A percentile compares a stretch with the other conserved stretches of the same genome.
Evolutionary conservation across 2,329 filamentous ascomycete genomes (phyloP).

Genomic region (Arthrobotrys pseudoclavata): DNA sequence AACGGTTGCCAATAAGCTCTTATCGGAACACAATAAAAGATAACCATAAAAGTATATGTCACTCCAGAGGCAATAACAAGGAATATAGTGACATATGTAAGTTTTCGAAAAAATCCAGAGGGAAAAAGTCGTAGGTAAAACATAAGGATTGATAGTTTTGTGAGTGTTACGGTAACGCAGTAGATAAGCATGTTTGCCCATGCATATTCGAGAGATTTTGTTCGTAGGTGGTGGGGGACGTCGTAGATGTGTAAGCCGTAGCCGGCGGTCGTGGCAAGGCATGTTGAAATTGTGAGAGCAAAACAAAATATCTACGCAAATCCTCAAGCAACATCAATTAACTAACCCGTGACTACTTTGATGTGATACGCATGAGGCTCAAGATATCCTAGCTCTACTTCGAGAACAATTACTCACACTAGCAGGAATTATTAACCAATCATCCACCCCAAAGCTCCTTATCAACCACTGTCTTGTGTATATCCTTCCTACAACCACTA

Average conservation of each 20-base stretch:
- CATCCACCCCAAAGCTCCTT: conserved; percentile 51
- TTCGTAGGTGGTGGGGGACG: conserved; percentile 49
- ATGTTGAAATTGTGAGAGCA: conserved; percentile 57
- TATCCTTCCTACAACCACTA: conserved; percentile 68
- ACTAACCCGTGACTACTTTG: neutral
- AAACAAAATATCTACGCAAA: conserved; percentile 48
- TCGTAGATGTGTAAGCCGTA: conserved; percentile 60
- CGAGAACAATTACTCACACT: conserved; percentile 32
- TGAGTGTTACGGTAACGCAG: conserved; percentile 42
- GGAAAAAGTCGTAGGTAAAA: conserved; percentile 53
- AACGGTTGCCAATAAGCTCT: conserved; percentile 56
- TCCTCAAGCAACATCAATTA: neutral
- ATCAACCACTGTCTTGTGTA: conserved; percentile 63
- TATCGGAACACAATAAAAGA: conserved; percentile 56
- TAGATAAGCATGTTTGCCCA: conserved; percentile 59
- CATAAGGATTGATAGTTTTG: conserved; percentile 57
- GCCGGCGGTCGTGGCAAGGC: conserved; percentile 57
- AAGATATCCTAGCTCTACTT: neutral
- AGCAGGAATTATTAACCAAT: conserved; percentile 58
- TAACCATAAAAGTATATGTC: conserved; percentile 40
- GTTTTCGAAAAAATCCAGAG: conserved; percentile 29
- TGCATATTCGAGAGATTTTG: conserved; percentile 56
- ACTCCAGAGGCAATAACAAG: conserved; percentile 36
- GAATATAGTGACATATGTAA: conserved; percentile 45
- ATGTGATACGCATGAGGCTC: neutral